Percentiles rank a stretch among this genome's conserved stretches.
Conservation (phyloP, 129 eudicot species). For the Ambrosia trifida region DNA sequence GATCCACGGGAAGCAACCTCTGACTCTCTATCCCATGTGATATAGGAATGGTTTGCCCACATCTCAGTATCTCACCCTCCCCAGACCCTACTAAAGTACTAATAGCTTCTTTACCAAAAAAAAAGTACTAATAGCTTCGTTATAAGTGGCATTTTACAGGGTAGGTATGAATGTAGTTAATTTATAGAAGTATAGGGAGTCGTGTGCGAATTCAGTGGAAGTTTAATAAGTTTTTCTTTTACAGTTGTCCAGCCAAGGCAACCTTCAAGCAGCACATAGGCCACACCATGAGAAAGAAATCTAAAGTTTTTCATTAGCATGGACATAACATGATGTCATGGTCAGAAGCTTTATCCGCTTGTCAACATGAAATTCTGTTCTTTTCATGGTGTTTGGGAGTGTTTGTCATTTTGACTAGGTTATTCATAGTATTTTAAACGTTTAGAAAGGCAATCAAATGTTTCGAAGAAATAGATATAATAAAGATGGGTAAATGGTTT, state of each 20-base stretch:
- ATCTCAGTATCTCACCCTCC: too few species aligned
- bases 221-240: background rate
- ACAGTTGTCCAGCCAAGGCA: background rate
- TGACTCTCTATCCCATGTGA: too few species aligned
- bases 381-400: background rate
- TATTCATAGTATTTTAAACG: constrained; percentile 1
- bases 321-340: background rate
- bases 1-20: too few species aligned
- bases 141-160: too few species aligned
- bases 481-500: background rate
- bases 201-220: background rate
- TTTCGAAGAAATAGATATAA: background rate
- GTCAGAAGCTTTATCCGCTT: background rate
- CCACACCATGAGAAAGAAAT: background rate
- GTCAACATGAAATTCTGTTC: background rate
- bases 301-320: background rate
- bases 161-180: too few species aligned
- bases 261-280: too few species aligned
- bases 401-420: background rate
- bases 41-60: too few species aligned
- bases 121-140: too few species aligned
- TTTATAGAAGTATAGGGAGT: too few species aligned
- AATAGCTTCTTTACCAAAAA: too few species aligned
- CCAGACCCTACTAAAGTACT: too few species aligned
- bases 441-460: constrained; percentile 14